A percentile compares a stretch with the other conserved stretches of the same genome.
Conservation (phyloP, 306 rosid genomes). For the Vigna mungo region DNA sequence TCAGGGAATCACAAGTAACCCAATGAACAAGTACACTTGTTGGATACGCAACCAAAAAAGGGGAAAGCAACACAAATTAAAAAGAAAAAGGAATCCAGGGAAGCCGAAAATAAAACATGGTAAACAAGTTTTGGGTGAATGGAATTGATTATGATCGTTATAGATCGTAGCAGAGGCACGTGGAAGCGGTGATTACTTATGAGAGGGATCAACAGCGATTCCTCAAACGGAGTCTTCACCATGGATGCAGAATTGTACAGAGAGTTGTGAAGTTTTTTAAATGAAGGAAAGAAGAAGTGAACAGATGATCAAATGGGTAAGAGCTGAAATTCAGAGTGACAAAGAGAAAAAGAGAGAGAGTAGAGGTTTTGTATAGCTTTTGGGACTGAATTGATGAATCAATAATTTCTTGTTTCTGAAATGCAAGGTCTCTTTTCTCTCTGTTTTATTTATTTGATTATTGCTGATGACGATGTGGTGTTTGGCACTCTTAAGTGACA, state of each 20-base stretch:
- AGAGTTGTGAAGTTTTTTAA: slow-evolving; percentile 6
- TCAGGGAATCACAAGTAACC: slow-evolving; percentile 43
- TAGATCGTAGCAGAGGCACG: slow-evolving; percentile 56
- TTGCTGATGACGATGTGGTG: not conserved
- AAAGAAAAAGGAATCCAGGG: slow-evolving; percentile 35
- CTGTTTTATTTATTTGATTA: too few relatives aligned
- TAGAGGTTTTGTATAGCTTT: not conserved
- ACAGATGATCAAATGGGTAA: slow-evolving; percentile 14
- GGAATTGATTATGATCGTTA: slow-evolving; percentile 59
- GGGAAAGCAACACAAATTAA: slow-evolving; percentile 1
- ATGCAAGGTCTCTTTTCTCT: not conserved
- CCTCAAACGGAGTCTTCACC: slow-evolving; percentile 48
- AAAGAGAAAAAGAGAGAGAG: not conserved
- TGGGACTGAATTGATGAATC: slow-evolving; percentile 29
- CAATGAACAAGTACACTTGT: slow-evolving; percentile 47
- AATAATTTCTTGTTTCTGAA: slow-evolving; percentile 11
- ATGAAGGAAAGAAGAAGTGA: slow-evolving; percentile 37
- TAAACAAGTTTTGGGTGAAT: slow-evolving; percentile 46
- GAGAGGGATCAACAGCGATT: slow-evolving; percentile 54
- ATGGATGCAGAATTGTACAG: slow-evolving; percentile 50
- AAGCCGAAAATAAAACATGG: slow-evolving; percentile 42
- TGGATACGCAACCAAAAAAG: slow-evolving; percentile 46
- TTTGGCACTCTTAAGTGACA: not conserved
- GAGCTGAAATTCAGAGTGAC: not conserved
- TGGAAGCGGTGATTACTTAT: slow-evolving; percentile 71